A percentile compares a stretch with the other conserved stretches of the same genome.
Evolutionary conservation across 139 green algal genomes (phyloP).

Genomic region (Chlorella ohadii): DNA sequence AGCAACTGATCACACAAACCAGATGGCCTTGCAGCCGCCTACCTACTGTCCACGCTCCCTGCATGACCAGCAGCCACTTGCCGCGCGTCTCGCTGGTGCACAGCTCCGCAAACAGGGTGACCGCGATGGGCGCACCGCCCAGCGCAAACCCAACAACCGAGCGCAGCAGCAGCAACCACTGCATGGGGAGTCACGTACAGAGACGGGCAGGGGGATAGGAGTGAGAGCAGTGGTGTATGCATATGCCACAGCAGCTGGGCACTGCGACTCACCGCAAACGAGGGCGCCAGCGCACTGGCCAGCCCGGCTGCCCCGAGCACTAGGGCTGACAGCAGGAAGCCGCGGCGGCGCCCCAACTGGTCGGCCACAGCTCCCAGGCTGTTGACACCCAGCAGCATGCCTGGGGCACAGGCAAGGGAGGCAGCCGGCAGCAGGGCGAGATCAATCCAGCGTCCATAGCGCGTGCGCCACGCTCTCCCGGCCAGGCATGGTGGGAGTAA

Average conservation of each 20-base stretch:
- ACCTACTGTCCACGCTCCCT: slow-evolving; percentile 81
- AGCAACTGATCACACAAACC: no score
- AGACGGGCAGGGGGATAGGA: background rate
- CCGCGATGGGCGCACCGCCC: slow-evolving; percentile 73
- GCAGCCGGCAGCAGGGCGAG: no score
- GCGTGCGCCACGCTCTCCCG: no score
- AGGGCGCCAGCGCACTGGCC: slow-evolving; percentile 58
- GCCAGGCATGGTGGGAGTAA: no score
- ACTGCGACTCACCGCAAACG: slow-evolving; percentile 45
- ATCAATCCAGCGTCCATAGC: no score
- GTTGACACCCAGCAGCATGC: slow-evolving; percentile 64
- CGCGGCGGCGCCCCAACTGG: slow-evolving; percentile 50
- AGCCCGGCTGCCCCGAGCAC: slow-evolving; percentile 65
- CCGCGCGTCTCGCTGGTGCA: slow-evolving; percentile 63
- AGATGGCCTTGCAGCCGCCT: slow-evolving; percentile 20
- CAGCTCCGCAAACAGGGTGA: slow-evolving; percentile 80
- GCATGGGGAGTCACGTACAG: background rate
- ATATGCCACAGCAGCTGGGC: no score
- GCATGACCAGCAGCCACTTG: slow-evolving; percentile 65
- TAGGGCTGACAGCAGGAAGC: slow-evolving; percentile 62
- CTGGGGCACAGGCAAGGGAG: no score
- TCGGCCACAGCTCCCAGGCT: slow-evolving; percentile 73
- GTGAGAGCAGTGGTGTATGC: no score
- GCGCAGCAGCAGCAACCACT: slow-evolving; percentile 57
- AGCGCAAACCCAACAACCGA: slow-evolving; percentile 72